Evolutionary conservation across 108 stramenopile species (phyloP).

Genomic region (Epipyxis sp.): DNA sequence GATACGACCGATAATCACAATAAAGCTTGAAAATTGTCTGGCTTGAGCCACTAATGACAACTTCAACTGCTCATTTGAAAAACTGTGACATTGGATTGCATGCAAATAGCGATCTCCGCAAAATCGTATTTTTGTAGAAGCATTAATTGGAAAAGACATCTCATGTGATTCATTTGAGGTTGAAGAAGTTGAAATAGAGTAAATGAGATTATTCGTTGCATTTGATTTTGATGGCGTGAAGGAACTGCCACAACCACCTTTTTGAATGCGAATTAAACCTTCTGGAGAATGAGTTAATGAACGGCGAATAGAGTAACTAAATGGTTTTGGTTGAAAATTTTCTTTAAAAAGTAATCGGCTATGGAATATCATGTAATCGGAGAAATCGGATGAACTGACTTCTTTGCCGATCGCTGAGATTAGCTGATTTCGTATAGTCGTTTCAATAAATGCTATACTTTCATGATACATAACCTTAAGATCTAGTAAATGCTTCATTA

Average conservation of each 20-base stretch:
- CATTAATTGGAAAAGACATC: background rate
- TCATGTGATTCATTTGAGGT: background rate
- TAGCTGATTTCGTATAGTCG: background rate
- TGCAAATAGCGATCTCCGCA: constrained; percentile 4
- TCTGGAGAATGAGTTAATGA: background rate
- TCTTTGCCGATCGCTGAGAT: background rate
- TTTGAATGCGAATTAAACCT: background rate
- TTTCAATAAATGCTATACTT: too few species aligned
- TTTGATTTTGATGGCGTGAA: too few species aligned
- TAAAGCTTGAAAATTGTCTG: constrained; percentile 11
- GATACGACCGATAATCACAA: constrained; percentile 62
- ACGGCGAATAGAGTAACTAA: background rate
- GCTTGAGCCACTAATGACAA: background rate
- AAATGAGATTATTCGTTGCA: too few species aligned
- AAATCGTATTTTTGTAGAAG: background rate
- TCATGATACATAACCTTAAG: too few species aligned
- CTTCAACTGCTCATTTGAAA: background rate
- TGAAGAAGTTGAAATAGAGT: background rate
- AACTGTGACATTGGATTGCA: background rate
- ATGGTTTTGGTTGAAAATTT: background rate
- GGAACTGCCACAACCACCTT: too few species aligned
- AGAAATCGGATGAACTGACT: background rate
- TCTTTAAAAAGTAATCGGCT: background rate
- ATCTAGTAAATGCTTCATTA: too few species aligned
- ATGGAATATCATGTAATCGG: background rate